Evolutionary conservation across 208 protist genomes (phyloP), one percentile per base, ranked within the genome.

Genomic region (Trypanosoma avium): DNA sequence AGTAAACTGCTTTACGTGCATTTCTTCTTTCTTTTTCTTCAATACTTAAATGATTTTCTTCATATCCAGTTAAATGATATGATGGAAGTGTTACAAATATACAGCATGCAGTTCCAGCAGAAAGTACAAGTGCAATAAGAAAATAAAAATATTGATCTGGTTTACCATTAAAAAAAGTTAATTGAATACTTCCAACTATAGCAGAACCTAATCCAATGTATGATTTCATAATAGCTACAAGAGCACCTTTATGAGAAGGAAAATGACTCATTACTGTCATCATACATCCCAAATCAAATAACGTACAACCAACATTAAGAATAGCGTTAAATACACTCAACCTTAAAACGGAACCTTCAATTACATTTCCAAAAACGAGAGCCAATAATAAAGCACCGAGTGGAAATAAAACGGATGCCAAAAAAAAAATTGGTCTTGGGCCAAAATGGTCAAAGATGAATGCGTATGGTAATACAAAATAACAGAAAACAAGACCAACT

Each of bases 41-140:
- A 5, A 79, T 73, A 15, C 58, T 60, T 4, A 91, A 58, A 40
- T 79, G 61, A 3, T 43, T 55, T 38, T 87, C 70, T 38, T 89
- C 70, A 59, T 82, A 80, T 5, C 67, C 80, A 0, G 83, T 91
- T 24, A 93, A 47, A 10, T 91, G 76, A 55, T 89, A 93, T 0
- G 81, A 72, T 9, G 87, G 87, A 9, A 88, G 78, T 46, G 76
- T 54, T 10, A 93, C 62, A 55, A 90, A 86, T 0, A 90, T 38
- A 3, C 70, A 53, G 36, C 62, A 74, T 3, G 82, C 36, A 1
- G 79, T 17, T 0, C 81, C 79, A 0, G 81, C 67, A 19, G 74
- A 17, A 8, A 70, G 61, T 13, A 77, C 65, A 19, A 74, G 74
- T 0, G 60, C 62, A 1, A 83, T 63, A 1, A 50, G 7, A 22